Evolutionary conservation across 441 rosid genomes (phyloP).

Genomic region (Sinapis alba): DNA sequence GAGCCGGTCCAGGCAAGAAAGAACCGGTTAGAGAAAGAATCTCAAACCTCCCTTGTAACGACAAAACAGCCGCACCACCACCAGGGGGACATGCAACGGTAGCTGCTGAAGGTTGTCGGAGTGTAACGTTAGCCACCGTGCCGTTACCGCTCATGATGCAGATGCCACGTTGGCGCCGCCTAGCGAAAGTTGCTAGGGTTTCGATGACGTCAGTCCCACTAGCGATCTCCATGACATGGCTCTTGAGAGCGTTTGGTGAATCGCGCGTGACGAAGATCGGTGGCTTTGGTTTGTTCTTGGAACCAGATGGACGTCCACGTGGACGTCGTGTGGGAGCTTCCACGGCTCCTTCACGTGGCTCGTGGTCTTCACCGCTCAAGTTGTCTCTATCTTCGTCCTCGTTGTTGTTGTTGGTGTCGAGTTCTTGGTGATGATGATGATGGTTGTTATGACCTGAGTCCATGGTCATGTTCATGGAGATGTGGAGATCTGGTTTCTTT

Average conservation of each 20-base stretch:
- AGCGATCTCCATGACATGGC: conserved; percentile 70
- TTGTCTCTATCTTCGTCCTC: conserved; percentile 41
- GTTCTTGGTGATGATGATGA: conserved; percentile 39
- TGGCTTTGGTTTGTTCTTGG: conserved; percentile 73
- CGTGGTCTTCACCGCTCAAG: conserved; percentile 54
- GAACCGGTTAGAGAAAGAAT: conserved; percentile 70
- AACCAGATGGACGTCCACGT: conserved; percentile 72
- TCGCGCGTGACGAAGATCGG: conserved; percentile 78
- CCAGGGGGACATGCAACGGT: conserved; percentile 18
- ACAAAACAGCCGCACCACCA: conserved; percentile 52
- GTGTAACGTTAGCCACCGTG: conserved; percentile 64
- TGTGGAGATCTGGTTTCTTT: conserved; percentile 75
- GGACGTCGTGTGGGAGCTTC: conserved; percentile 67
- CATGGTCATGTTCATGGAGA: conserved; percentile 54
- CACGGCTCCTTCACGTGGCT: conserved; percentile 65
- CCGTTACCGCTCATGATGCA: conserved; percentile 72
- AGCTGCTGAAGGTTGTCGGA: conserved; percentile 52
- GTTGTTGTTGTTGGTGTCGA: conserved; percentile 29
- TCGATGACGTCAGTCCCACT: conserved; percentile 68
- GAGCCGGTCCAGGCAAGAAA: conserved; percentile 66
- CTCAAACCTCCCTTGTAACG: conserved; percentile 73
- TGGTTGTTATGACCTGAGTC: conserved; percentile 36
- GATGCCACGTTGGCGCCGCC: conserved; percentile 64
- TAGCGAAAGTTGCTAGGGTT: conserved; percentile 65
- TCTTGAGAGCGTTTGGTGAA: conserved; percentile 65